Percentiles rank a stretch among this genome's conserved stretches.
Conservation (phyloP, 2,329 filamentous ascomycete genomes). For the Stylonectria norvegica region DNA sequence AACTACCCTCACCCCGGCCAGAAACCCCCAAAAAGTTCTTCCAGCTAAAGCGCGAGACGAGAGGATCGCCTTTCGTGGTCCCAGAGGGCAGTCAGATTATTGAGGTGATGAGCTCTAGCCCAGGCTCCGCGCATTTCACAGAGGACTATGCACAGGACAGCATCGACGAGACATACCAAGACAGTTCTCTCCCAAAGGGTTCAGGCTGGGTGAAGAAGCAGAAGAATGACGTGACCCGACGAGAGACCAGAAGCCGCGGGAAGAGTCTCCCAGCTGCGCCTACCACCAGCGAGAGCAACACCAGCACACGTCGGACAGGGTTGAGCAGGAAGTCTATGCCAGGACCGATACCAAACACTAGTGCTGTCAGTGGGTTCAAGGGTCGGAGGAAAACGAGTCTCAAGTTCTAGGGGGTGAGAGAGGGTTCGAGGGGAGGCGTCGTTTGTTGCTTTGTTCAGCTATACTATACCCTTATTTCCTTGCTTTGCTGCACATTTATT, state of each 20-base stretch:
- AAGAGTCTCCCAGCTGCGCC: slow-evolving; percentile 17
- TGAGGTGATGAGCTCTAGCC: slow-evolving; percentile 29
- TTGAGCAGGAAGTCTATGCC: too few species aligned
- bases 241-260: slow-evolving; percentile 18
- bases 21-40: slow-evolving; percentile 11
- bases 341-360: slow-evolving; percentile 4
- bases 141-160: slow-evolving; percentile 22
- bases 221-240: slow-evolving; percentile 7
- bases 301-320: slow-evolving; percentile 1
- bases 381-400: slow-evolving; percentile 19
- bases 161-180: slow-evolving; percentile 22
- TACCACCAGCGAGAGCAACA: slow-evolving; percentile 5
- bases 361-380: slow-evolving; percentile 24
- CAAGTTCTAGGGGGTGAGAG: slow-evolving; percentile 19
- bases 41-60: slow-evolving; percentile 13
- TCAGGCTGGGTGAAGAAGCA: slow-evolving; percentile 22
- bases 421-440: too few species aligned
- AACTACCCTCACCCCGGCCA: slow-evolving; percentile 4
- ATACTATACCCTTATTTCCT: too few species aligned
- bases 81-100: slow-evolving; percentile 34
- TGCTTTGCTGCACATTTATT: too few species aligned
- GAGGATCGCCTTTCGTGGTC: slow-evolving; percentile 21
- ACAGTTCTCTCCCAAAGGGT: slow-evolving; percentile 14
- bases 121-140: slow-evolving; percentile 15
- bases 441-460: too few species aligned